Evolutionary conservation across 2,329 filamentous ascomycete genomes (phyloP), one percentile per base, ranked within the genome.

Genomic region (Verticillium nubilum): DNA sequence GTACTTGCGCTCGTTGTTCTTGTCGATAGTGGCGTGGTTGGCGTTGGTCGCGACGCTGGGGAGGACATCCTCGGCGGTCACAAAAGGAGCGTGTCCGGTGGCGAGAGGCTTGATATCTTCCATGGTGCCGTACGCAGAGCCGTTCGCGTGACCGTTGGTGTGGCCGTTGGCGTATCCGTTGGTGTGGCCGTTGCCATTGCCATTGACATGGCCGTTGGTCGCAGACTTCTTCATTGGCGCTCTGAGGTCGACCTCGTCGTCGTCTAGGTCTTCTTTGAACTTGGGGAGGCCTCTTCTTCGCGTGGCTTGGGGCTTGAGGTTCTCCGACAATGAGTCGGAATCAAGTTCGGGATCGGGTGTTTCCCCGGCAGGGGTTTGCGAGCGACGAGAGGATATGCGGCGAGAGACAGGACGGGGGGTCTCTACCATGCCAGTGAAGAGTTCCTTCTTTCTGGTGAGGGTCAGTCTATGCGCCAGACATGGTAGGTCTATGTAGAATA

Each of bases 371-470:
- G 80, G 74, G 67, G 82, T 83, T 12, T 50, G 42, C 6, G 42
- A 50, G 66, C 82, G 80, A 67, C 80, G 77, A 53, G 75, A 74
- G 60, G 76, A 75, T 52, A 52, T 54, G 42, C 75, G 73, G 52
- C 80, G 80, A 13, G 56, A 37, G 15, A 37, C 37, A 9, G 56
- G 56, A 50, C 73, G 66, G 27, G 83, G 82, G 9, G 83, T 86
- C 70, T 85, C 82, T 61, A 86, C 73, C 83, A 86, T 84, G 66
- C 83, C 83, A 35, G 84, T 78, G 66, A 84, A 86, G 60, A 84
- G 79, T 69, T 85, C 83, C 73, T 84, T 85, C 72, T 86, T 86
- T 65, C 83, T 86, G 58, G 4, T 31, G 7, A 53, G 31, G 5
- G 58, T 64, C 26, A 64, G 61, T 37, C 15, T 23, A 17, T 54